These are phyloP conservation scores for Hyaloperonospora arabidopsidis DNA, from an alignment of 352 stramenopile species.

Conservation along the genomic window DNA sequence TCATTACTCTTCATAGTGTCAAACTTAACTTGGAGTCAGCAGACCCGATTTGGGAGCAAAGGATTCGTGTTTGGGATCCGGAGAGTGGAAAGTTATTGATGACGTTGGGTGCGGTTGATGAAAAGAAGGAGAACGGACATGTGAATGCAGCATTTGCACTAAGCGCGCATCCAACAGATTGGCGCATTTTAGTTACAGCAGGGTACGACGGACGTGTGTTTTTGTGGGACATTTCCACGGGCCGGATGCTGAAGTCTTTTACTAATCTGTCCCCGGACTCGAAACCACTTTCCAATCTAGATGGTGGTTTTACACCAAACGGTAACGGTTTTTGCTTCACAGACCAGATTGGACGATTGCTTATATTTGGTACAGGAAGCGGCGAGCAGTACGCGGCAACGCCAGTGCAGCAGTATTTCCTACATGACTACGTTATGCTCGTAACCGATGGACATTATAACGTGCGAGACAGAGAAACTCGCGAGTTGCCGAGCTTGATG, in stretches of 20 bases:
- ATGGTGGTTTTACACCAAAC: conserved; percentile 63
- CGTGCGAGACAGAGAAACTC: conserved; percentile 82
- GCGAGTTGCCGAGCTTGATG: conserved; percentile 82
- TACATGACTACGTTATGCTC: conserved; percentile 85
- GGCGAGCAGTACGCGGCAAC: conserved; percentile 48
- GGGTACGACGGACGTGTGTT: conserved; percentile 80
- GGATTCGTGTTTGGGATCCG: conserved; percentile 61
- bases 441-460: conserved; percentile 84
- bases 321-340: conserved; percentile 71
- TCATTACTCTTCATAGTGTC: conserved; percentile 65
- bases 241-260: conserved; percentile 54
- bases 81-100: conserved; percentile 42
- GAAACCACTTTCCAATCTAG: conserved; percentile 62
- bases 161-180: conserved; percentile 65
- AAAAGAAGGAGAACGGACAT: conserved; percentile 54
- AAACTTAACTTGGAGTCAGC: conserved; percentile 46
- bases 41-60: conserved; percentile 48
- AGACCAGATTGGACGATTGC: conserved; percentile 68
- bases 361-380: conserved; percentile 74
- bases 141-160: conserved; percentile 78
- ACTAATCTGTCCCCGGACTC: conserved; percentile 48
- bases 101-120: conserved; percentile 51
- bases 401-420: conserved; percentile 84
- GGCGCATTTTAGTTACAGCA: conserved; percentile 66
- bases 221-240: conserved; percentile 77